Conservation (phyloP, 768 basidiomycete species). For the Mrakia hoshinonis region DNA sequence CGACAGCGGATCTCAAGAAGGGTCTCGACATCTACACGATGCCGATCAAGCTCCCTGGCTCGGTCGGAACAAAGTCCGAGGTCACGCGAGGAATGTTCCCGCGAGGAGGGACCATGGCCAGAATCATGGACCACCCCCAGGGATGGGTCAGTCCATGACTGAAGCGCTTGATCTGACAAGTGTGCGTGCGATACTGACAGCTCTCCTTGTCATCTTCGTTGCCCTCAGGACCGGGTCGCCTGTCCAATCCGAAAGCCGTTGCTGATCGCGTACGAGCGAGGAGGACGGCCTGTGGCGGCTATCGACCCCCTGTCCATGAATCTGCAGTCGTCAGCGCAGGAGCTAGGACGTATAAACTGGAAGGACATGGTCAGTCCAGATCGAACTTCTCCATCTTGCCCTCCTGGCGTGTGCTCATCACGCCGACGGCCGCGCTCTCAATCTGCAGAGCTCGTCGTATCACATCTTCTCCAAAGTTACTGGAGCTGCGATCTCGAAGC, state of each 20-base stretch:
- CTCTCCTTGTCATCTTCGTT: not conserved
- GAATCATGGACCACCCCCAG: not conserved
- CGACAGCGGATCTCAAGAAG: not conserved
- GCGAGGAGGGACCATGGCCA: constrained; percentile 13
- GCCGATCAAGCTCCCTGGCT: not conserved
- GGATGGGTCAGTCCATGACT: not conserved
- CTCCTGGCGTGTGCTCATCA: not conserved
- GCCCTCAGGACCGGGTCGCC: constrained; percentile 11
- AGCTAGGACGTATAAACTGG: not conserved
- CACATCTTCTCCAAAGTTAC: not conserved
- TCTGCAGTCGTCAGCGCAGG: not conserved
- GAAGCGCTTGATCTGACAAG: not conserved
- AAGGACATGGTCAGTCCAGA: constrained; percentile 10
- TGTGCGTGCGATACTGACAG: not conserved
- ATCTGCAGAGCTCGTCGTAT: not conserved
- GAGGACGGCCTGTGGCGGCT: not conserved
- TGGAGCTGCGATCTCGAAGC: not conserved
- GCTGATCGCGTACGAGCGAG: constrained; percentile 11
- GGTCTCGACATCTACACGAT: not conserved
- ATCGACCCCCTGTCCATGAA: not conserved
- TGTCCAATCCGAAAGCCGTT: constrained; percentile 16
- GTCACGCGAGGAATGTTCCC: not conserved
- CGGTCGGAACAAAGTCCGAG: not conserved
- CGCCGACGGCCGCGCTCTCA: too few relatives aligned
- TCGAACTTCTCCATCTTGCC: not conserved